Conservation (phyloP, 345 rosid genomes). For the Corymbia maculata region DNA sequence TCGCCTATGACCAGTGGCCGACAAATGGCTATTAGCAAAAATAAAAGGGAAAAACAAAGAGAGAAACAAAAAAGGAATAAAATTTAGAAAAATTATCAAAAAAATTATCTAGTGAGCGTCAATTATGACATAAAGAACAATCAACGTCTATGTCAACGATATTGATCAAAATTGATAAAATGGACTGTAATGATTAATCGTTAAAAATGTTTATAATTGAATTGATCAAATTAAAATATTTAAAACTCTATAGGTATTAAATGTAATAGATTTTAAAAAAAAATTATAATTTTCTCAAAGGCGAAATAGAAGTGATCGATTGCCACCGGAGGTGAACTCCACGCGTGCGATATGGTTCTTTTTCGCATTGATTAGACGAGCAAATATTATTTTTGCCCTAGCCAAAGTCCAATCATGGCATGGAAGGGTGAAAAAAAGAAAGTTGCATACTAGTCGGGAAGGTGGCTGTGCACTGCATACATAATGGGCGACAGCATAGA, state of each 20-base stretch:
- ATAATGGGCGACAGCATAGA: not conserved
- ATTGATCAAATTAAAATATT: no score
- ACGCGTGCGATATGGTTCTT: not conserved
- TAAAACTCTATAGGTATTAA: no score
- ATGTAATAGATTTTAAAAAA: fast-evolving
- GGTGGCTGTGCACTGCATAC: no score
- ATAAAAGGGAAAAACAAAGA: no score
- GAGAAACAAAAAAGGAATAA: no score
- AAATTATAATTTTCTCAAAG: no score
- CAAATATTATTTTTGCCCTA: not conserved
- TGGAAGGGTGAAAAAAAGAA: not conserved
- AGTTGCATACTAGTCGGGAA: not conserved
- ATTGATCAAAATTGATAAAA: fast-evolving
- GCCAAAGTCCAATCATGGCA: not conserved
- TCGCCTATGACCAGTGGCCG: no score
- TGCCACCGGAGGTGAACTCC: not conserved
- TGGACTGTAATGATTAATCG: fast-evolving
- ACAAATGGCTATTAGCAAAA: no score
- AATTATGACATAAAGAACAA: no score
- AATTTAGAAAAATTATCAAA: no score
- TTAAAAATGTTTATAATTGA: fast-evolving
- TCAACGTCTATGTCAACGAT: no score
- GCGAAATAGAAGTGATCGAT: not conserved
- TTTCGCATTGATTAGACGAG: not conserved
- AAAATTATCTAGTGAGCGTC: no score